A percentile compares a stretch with the other conserved stretches of the same genome.
These are phyloP conservation scores for Fusarium sp. DNA, from an alignment of 2,329 filamentous ascomycete species.

Conservation along the genomic window DNA sequence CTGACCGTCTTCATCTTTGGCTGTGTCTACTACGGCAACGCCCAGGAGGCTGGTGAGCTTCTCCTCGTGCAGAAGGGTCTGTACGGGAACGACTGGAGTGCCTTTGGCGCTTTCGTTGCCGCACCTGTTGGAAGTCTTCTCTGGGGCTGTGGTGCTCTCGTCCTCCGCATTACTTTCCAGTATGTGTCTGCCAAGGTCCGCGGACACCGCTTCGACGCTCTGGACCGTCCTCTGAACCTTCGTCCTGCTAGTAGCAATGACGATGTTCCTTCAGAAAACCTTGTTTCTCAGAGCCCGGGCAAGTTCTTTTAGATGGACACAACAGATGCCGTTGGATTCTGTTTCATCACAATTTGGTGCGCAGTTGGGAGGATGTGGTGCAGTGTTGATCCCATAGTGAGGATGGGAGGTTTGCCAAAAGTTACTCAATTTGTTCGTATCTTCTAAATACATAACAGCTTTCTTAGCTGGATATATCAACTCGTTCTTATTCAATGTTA, in stretches of 20 bases:
- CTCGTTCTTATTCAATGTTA: background rate
- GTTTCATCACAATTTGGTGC: background rate
- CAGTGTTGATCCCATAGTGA: background rate
- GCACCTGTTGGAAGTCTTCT: constrained; percentile 81
- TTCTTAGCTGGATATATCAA: background rate
- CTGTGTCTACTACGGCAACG: constrained; percentile 80
- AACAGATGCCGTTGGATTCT: constrained; percentile 22
- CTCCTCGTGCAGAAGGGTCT: constrained; percentile 80
- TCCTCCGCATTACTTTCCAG: constrained; percentile 69
- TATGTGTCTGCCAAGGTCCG: constrained; percentile 68
- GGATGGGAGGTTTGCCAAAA: background rate
- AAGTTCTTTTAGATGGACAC: constrained; percentile 65
- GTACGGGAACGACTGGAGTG: constrained; percentile 83
- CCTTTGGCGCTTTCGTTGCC: constrained; percentile 85
- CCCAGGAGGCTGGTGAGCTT: constrained; percentile 72
- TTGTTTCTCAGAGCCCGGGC: constrained; percentile 57
- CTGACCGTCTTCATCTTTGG: constrained; percentile 86
- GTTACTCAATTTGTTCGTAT: background rate
- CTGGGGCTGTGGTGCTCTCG: constrained; percentile 76
- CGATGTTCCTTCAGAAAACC: constrained; percentile 45
- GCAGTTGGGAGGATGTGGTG: background rate
- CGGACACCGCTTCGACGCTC: constrained; percentile 74
- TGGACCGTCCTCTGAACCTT: constrained; percentile 66
- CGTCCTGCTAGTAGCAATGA: constrained; percentile 50
- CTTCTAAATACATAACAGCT: background rate